Base-by-base conservation (phyloP, 805 yeast genomes). In the Lipomyces orientalis region DNA sequence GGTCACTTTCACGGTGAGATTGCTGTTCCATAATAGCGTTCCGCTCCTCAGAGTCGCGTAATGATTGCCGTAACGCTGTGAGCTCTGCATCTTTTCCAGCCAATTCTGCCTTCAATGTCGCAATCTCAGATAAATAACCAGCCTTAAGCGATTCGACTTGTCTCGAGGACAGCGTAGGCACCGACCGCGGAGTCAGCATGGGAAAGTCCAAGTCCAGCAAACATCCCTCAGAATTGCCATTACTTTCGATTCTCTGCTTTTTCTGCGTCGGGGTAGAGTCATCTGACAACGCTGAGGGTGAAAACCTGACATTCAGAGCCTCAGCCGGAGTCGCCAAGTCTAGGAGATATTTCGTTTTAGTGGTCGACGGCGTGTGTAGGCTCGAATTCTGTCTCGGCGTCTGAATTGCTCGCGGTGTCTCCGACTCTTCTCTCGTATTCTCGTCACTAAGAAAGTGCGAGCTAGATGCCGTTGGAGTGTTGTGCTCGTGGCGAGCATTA, bases 111-210 rank as follows among this genome's bases (percentile, higher is more conserved):
- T 55, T 54, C 49, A 67, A 33, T 43, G 54, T 31, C 16, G 55
- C 59, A 7, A 65, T 65, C 39, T 65, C 66, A 1, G 61, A 39
- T 29, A 61, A 9, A 16, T 58, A 51, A n/a, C 59, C 68, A 5
- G 62, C 67, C 52, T 67, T 66, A 10, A 65, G 31, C 22, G 54
- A 29, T 43, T 64, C 67, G 12, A 64, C 59, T 19, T 64, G 66
- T n/a, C 65, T 59, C 19, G 51, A 29, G 6, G 67, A 37, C 35
- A 64, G 12, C 34, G 62, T 49, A 35, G 67, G 67, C 9, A 62
- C 25, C 1, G 67, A 64, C 34, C 67, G 54, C 14, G 67, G 67
- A 12, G 67, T 64, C 12, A 62, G 8, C 10, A 34, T 25, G 5
- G 67, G 66, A 12, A 62, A 16, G 31, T 64, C 65, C 25, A 61